phyloP scores from a whole-genome alignment of 2,329 filamentous ascomycete genomes.

The Venturia nashicola region DNA sequence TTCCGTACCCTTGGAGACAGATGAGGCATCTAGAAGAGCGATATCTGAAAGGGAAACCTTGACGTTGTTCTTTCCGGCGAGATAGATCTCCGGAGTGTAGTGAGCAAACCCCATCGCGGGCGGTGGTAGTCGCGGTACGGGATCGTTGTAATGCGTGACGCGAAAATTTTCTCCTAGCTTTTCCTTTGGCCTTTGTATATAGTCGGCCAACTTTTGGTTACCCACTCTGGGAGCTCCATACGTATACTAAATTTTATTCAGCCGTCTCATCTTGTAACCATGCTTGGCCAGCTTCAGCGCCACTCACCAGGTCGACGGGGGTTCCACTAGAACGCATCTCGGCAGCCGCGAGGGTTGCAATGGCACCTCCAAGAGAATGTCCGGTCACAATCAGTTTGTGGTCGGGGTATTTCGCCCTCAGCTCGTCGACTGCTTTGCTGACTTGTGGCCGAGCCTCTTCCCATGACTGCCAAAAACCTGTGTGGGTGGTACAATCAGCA shows the following conservation, averaged over 20 bases:
- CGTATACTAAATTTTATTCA: conserved; percentile 33
- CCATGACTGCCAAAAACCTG: conserved; percentile 49
- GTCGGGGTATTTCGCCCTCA: background rate
- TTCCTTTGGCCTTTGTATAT: conserved; percentile 28
- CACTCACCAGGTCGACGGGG: conserved; percentile 34
- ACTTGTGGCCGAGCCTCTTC: conserved; percentile 36
- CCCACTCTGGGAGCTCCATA: conserved; percentile 57
- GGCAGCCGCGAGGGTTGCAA: conserved; percentile 48
- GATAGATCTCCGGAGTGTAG: conserved; percentile 54
- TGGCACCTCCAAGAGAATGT: conserved; percentile 56
- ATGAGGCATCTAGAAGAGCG: conserved; percentile 14
- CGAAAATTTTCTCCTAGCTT: conserved; percentile 47
- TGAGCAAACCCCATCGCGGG: conserved; percentile 50
- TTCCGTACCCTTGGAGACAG: conserved; percentile 18
- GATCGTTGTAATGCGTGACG: conserved; percentile 55
- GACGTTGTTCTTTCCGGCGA: conserved; percentile 17
- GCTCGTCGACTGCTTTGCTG: conserved; percentile 27
- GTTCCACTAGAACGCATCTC: conserved; percentile 39
- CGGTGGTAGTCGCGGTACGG: conserved; percentile 55
- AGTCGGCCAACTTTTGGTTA: conserved; percentile 42
- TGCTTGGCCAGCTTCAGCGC: background rate
- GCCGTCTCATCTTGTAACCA: background rate
- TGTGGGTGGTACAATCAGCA: conserved; percentile 39
- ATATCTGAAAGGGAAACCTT: conserved; percentile 14
- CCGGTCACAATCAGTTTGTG: conserved; percentile 45